These are phyloP conservation scores for Microglena sp. DNA, from an alignment of 139 green algal species.

Conservation along the genomic window DNA sequence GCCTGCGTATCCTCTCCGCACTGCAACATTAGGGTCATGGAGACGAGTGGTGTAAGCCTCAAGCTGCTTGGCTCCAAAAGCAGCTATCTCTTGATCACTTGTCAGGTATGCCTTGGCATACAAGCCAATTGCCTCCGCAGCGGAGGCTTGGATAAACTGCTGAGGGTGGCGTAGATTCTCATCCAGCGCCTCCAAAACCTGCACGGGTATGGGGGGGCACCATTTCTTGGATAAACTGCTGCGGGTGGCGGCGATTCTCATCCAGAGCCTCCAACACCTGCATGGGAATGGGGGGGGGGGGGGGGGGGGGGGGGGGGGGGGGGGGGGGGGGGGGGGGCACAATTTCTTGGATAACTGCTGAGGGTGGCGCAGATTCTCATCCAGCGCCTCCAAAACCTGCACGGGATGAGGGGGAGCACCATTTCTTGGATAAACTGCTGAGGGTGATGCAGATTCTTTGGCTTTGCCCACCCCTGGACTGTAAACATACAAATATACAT, in stretches of 20 bases:
- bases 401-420: not conserved
- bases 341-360: no score
- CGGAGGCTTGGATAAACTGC: conserved; percentile 50
- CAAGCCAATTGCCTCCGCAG: conserved; percentile 44
- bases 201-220: not conserved
- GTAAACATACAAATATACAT: no score
- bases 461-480: no score
- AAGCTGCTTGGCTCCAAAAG: conserved; percentile 5
- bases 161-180: conserved; percentile 69
- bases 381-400: conserved; percentile 41
- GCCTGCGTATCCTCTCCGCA: conserved; percentile 31
- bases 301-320: no score
- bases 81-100: not conserved
- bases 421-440: conserved; percentile 52
- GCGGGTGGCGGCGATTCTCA: conserved; percentile 66
- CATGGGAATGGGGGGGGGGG: not conserved
- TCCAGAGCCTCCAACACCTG: conserved; percentile 47
- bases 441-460: conserved; percentile 69
- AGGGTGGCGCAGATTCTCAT: conserved; percentile 69
- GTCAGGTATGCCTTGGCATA: conserved; percentile 20
- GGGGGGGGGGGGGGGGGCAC: no score
- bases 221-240: conserved; percentile 50
- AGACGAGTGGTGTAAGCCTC: conserved; percentile 27
- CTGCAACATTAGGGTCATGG: conserved; percentile 47
- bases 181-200: conserved; percentile 46